These are phyloP conservation scores for Lignosus rhinocerotis DNA, from an alignment of 1,284 basidiomycete species.

Conservation along the genomic window DNA sequence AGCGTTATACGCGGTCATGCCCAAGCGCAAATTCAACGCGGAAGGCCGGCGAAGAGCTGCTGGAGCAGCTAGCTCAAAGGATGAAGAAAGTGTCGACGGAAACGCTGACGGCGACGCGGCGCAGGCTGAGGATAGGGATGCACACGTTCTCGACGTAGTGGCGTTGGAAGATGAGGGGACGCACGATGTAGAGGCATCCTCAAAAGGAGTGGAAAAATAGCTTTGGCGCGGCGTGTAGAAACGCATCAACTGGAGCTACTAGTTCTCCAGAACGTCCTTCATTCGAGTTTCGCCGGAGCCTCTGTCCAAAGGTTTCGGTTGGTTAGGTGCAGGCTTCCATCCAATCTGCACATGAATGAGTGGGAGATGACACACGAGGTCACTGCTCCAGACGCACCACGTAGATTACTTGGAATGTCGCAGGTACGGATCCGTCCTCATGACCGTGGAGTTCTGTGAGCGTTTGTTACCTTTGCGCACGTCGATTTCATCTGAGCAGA, in stretches of 20 bases:
- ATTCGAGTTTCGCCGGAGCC: slow-evolving; percentile 84
- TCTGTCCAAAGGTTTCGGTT: slow-evolving; percentile 83
- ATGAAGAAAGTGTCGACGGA: slow-evolving; percentile 24
- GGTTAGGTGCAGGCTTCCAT: slow-evolving; percentile 91
- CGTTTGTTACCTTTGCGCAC: background rate
- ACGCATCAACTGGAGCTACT: background rate
- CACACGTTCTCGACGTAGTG: slow-evolving; percentile 21
- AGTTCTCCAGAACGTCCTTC: slow-evolving; percentile 71
- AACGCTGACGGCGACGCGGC: slow-evolving; percentile 19
- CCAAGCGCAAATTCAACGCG: slow-evolving; percentile 81
- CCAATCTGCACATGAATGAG: slow-evolving; percentile 71
- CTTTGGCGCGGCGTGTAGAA: background rate
- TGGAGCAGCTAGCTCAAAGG: slow-evolving; percentile 19
- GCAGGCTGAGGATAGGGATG: slow-evolving; percentile 13
- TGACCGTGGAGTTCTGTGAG: slow-evolving; percentile 79
- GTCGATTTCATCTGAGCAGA: background rate
- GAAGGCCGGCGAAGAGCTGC: slow-evolving; percentile 26
- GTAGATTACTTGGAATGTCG: slow-evolving; percentile 96
- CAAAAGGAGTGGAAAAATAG: background rate
- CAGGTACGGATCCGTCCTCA: slow-evolving; percentile 83
- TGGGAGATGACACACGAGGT: background rate
- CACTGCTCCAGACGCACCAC: slow-evolving; percentile 57
- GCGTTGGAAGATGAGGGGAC: slow-evolving; percentile 23
- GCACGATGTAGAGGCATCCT: background rate
- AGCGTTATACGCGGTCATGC: slow-evolving; percentile 85